A percentile compares a stretch with the other conserved stretches of the same genome.
phyloP scores from a whole-genome alignment of 169 alveolate genomes.

The Toxoplasma gondii region DNA sequence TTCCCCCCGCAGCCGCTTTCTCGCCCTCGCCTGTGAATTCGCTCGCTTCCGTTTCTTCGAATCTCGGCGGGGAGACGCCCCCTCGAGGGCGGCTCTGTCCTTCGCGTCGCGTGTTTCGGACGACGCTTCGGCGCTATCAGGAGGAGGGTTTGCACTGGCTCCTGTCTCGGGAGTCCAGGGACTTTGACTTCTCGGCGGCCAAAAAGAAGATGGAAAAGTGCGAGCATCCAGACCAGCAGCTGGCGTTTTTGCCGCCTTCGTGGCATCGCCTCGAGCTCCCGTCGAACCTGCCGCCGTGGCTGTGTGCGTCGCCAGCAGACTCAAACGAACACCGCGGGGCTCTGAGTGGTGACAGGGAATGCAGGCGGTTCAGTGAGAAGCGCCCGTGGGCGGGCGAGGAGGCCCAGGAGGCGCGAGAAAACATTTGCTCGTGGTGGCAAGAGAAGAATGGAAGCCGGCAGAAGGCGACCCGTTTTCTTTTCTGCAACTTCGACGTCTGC shows the following conservation, averaged over 20 bases:
- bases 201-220: neutral
- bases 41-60: neutral
- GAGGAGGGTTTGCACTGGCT: conserved; percentile 72
- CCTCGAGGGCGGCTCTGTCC: conserved; percentile 33
- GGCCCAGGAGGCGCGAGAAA: neutral
- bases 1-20: neutral
- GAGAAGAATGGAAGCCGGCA: neutral
- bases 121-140: conserved; percentile 72
- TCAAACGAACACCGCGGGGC: neutral
- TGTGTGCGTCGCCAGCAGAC: neutral
- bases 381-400: neutral
- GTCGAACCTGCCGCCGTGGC: neutral
- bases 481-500: conserved; percentile 51
- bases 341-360: neutral
- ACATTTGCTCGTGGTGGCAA: neutral
- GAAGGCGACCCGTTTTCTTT: conserved; percentile 31
- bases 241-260: neutral
- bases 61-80: neutral
- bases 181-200: neutral
- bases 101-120: conserved; percentile 45
- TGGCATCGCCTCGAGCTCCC: conserved; percentile 21
- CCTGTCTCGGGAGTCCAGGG: conserved; percentile 58
- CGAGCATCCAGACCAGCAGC: neutral
- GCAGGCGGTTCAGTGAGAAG: too few relatives aligned
- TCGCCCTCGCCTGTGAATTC: neutral